Evolutionary conservation across 768 basidiomycete species (phyloP), one percentile per base, ranked within the genome.

Genomic region (Pulveroboletus sp.): DNA sequence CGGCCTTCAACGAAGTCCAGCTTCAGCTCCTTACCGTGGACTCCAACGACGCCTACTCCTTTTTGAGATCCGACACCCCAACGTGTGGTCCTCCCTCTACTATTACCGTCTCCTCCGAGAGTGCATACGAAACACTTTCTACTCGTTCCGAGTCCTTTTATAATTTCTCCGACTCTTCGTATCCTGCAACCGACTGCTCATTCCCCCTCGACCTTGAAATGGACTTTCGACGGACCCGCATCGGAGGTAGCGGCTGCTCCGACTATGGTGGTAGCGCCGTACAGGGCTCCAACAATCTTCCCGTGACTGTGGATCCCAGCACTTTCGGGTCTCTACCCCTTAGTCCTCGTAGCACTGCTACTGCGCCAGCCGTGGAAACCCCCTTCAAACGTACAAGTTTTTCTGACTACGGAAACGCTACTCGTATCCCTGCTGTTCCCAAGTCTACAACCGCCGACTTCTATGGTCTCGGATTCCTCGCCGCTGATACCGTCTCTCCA

Each of bases 101-200:
- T 56, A 82, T 91, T 67, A 89, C 89, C 53, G 80, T 79, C 56
- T 88, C 86, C 37, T 83, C 84, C 55, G 86, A 89, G 68, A 88
- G 86, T 54, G 77, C 80, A 55, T 84, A 82, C 73, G 83, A 84
- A 63, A 80, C 81, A 30, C 66, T 80, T 33, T 87, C 86, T 21
- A 77, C 77, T 57, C 81, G 75, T 59, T 86, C 84, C 48, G 83
- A 84, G 62, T 81, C 83, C 48, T 76, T 81, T 70, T 85, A 81
- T 76, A 82, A 78, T 73, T 79, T 79, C 71, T 73, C 78, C 43
- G 68, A 75, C 49, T 79, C 81, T 41, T 74, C 76, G 8, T 75
- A 76, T 64, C 65, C 76, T 50, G 65, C 77, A 62, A 67, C 62
- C 51, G 72, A 76, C 63, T 79, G 78, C 63, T 76, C 81, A 54